A percentile compares a stretch with the other conserved stretches of the same genome.
Evolutionary conservation across 1,139 yeast species (phyloP).

Genomic region (Geotrichum carabidarum): DNA sequence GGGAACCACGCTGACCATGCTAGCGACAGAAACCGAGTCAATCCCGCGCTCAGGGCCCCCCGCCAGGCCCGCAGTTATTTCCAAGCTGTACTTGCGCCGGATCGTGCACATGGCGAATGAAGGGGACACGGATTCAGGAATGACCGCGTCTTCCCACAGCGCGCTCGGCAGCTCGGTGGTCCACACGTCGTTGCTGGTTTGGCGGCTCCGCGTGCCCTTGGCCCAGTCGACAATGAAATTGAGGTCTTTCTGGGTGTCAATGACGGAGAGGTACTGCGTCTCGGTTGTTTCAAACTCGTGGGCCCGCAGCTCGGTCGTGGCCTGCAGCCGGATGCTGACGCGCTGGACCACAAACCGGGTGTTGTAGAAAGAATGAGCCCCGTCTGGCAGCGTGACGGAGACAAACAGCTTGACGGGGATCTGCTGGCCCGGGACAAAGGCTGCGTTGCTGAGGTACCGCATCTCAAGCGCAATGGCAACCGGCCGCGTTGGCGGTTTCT

Average conservation of each 20-base stretch:
- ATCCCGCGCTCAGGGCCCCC: slow-evolving; percentile 24
- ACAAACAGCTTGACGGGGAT: slow-evolving; percentile 30
- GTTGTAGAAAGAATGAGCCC: slow-evolving; percentile 11
- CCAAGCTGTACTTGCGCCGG: slow-evolving; percentile 44
- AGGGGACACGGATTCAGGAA: slow-evolving; percentile 52
- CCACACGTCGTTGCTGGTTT: slow-evolving; percentile 2
- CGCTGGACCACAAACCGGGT: slow-evolving; percentile 22
- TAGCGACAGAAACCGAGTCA: background rate
- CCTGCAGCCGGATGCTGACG: slow-evolving; percentile 26
- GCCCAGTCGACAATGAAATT: slow-evolving; percentile 4
- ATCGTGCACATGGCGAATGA: slow-evolving; percentile 56
- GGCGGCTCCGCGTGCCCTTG: slow-evolving; percentile 12
- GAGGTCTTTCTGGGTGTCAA: background rate
- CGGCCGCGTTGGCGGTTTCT: background rate
- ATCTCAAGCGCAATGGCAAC: slow-evolving; percentile 28
- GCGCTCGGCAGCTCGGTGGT: slow-evolving; percentile 25
- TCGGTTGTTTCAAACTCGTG: slow-evolving; percentile 24
- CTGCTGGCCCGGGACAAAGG: slow-evolving; percentile 24
- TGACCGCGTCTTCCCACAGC: slow-evolving; percentile 36
- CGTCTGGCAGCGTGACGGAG: slow-evolving; percentile 22
- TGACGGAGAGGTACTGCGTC: slow-evolving; percentile 6
- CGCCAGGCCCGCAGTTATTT: slow-evolving; percentile 46
- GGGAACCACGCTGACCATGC: background rate
- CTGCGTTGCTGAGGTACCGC: slow-evolving; percentile 26
- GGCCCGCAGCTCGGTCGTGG: slow-evolving; percentile 30